Base-by-base conservation (phyloP, 192 early-diverging fungal species). In the Gaertneriomyces sp. region DNA sequence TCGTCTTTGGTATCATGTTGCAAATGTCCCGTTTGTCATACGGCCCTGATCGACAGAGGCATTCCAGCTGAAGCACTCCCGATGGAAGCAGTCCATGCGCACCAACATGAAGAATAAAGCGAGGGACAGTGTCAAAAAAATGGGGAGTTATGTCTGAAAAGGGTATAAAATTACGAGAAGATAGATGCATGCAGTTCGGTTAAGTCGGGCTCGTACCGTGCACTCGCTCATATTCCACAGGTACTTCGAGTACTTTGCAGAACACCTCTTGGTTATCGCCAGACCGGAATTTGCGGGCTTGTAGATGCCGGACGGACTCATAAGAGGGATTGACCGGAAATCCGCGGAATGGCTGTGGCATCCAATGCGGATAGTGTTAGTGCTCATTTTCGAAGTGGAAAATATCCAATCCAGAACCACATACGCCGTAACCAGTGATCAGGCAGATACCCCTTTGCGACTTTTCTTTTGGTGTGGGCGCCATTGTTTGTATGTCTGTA, bases 31-130 rank as follows among this genome's bases (percentile, higher is more conserved):
- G 17, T 38, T 16, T 33, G 5, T 33, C 38, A 39, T 56, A 56
- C 0, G 12, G 54, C 33, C 16, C 14, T 14, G 17, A 38, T 39
- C 54, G 16, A 12, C 20, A 16, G 12, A 5, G 4, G 12, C 20
- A 33, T 33, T 56, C 54, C 19, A 56, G 38, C 12, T 38, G 20
- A 16, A 56, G 16, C 12, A 38, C 20, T 14, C 20, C 54, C 12
- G 54, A 39, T 12, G 16, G 17, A 16, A 56, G n/a, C 4, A 4
- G 16, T 12, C 54, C 54, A 56, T 33, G 16, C 17, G 54, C 54
- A 14, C 54, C 54, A 3, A 56, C 54, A 56, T 56, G 54, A 12
- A 56, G 54, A 56, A 56, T 33, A 8, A 56, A 56, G 12, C 54
- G 16, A 38, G 54, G 54, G 16, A 39, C 16, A 25, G 54, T 33